A percentile compares a stretch with the other conserved stretches of the same genome.
Conservation (phyloP, 768 basidiomycete species). For the Astraeus odoratus region DNA sequence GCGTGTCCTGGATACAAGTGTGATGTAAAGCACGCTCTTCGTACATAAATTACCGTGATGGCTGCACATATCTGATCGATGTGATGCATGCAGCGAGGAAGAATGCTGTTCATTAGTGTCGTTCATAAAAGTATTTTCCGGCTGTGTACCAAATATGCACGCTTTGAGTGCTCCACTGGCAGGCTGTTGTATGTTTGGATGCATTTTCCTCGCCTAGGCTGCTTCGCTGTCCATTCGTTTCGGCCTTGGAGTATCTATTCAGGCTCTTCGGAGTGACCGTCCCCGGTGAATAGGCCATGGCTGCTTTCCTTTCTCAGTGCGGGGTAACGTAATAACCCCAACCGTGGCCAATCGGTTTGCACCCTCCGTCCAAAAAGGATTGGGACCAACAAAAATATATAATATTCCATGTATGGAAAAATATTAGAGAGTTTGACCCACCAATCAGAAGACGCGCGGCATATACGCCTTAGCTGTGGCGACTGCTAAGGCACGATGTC, state of each 20-base stretch:
- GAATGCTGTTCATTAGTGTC: not conserved
- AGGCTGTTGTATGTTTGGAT: no score
- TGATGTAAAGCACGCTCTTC: not conserved
- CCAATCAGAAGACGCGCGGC: no score
- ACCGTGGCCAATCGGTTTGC: no score
- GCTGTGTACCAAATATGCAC: not conserved
- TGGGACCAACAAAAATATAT: no score
- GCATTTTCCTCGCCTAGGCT: not conserved
- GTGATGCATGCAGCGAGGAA: not conserved
- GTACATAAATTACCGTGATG: not conserved
- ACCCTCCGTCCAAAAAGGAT: no score
- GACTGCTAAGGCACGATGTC: no score
- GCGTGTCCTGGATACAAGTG: not conserved
- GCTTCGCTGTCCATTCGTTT: not conserved
- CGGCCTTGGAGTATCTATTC: not conserved
- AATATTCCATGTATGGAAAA: no score
- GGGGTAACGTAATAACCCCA: conserved; percentile 2
- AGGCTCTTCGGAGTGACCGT: not conserved
- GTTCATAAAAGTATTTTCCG: not conserved
- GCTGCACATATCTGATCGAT: not conserved
- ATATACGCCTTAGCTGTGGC: no score
- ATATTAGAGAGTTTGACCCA: no score
- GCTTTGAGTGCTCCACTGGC: not conserved
- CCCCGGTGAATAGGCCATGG: no score
- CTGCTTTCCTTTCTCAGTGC: not conserved